Evolutionary conservation across 352 stramenopile genomes (phyloP), one percentile per base, ranked within the genome.

Genomic region (Pythium apleroticum): DNA sequence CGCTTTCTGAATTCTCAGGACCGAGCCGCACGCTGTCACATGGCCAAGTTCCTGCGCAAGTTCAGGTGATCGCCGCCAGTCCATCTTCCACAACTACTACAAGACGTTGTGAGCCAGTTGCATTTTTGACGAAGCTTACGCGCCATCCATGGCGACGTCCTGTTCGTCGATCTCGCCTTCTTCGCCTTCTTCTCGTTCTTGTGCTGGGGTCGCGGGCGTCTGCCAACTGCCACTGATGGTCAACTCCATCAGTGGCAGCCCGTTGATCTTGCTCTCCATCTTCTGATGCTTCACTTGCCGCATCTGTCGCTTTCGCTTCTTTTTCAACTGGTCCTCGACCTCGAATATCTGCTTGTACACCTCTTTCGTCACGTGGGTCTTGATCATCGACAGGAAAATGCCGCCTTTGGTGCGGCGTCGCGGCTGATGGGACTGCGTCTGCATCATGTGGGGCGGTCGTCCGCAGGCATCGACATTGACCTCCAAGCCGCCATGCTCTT

Each of bases 311-410:
- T 89, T 88, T 35, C 72, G 68, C 30, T 89, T 79, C 65, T 93
- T 91, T 69, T 93, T 93, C 56, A 87, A 77, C 33, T 76, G 58
- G 35, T 86, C 75, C 60, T 93, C 84, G 19, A 93, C 69, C 58
- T 84, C 80, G 59, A 91, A 93, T 58, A 93, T 91, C 17, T 82
- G 69, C 20, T 81, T 79, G 65, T 93, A 93, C 56, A 73, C 72
- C 22, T 93, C 82, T 48, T 81, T 84, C 0, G 76, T 58, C 74
- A 90, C 84, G 37, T 80, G 73, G 0, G 82, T 74, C 52, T 87
- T 84, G 25, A 93, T 69, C 31, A 91, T 72, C 41, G 77, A 73
- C 46, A 93, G 81, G 60, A 80, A 93, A 4, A 90, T 75, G 24
- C 82, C 84, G 20, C 84, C 84, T 19, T 80, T 85, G n/a, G 84